Evolutionary conservation across 352 stramenopile genomes (phyloP).

Genomic region (Phytophthora kernoviae): DNA sequence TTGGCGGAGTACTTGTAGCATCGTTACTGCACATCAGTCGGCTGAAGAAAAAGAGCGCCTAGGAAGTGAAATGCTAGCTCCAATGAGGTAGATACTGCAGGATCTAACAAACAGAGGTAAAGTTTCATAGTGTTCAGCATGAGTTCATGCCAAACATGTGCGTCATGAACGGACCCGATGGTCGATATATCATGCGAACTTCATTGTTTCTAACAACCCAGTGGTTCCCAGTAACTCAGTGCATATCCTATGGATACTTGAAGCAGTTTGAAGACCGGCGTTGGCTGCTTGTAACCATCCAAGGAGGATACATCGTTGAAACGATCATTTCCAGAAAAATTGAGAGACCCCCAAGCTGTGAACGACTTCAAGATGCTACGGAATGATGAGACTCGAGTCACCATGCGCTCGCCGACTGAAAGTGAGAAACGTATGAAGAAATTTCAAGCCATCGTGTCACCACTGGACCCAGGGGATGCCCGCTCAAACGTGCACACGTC

Average conservation of each 20-base stretch:
- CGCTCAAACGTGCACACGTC: slow-evolving; percentile 60
- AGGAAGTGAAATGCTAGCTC: not conserved
- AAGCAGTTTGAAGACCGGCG: too few relatives aligned
- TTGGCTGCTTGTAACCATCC: not conserved
- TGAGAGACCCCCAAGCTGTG: not conserved
- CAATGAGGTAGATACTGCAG: too few relatives aligned
- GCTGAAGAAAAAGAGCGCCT: slow-evolving; percentile 31
- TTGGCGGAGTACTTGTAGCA: slow-evolving; percentile 49
- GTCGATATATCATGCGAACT: too few relatives aligned
- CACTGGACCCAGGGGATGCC: slow-evolving; percentile 53
- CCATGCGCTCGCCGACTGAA: not conserved
- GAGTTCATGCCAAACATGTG: too few relatives aligned
- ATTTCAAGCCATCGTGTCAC: slow-evolving; percentile 53
- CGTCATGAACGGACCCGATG: too few relatives aligned
- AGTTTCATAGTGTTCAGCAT: too few relatives aligned
- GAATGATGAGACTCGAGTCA: not conserved
- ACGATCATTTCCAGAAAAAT: not conserved
- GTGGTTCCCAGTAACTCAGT: too few relatives aligned
- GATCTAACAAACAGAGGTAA: too few relatives aligned
- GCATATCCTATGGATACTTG: too few relatives aligned
- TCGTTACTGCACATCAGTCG: slow-evolving; percentile 52
- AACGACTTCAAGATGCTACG: not conserved
- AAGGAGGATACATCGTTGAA: not conserved
- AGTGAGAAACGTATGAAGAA: slow-evolving; percentile 37
- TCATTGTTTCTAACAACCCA: too few relatives aligned